Percentiles rank a stretch among this genome's conserved stretches.
These are phyloP conservation scores for Candida namnaoensis DNA, from an alignment of 805 yeast species.

Conservation along the genomic window DNA sequence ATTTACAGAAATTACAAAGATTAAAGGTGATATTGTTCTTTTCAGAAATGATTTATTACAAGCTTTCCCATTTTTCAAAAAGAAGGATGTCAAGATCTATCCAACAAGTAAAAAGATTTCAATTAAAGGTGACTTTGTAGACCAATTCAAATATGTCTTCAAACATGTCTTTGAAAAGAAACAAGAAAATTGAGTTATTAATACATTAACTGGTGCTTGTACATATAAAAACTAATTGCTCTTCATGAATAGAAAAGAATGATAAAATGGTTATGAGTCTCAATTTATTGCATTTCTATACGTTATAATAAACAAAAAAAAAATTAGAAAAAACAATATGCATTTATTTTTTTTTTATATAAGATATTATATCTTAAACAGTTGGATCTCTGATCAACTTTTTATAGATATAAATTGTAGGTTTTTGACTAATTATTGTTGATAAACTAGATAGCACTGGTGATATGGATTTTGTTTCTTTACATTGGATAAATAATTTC, in stretches of 20 bases:
- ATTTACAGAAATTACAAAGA: conserved; percentile 67
- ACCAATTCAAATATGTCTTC: conserved; percentile 25
- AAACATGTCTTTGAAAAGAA: conserved; percentile 17
- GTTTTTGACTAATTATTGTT: conserved; percentile 12
- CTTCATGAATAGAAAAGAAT: no score
- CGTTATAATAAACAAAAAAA: no score
- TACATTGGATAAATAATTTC: conserved; percentile 3
- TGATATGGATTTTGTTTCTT: conserved; percentile 7
- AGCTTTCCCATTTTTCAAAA: conserved; percentile 37
- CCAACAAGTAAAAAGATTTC: conserved; percentile 44
- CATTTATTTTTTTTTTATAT: no score
- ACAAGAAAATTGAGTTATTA: not conserved
- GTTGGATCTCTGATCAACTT: conserved; percentile 1
- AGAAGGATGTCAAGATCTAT: conserved; percentile 36
- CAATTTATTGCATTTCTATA: no score
- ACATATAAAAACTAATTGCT: no score
- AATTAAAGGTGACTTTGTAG: conserved; percentile 38
- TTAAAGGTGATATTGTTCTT: conserved; percentile 59
- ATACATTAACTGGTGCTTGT: not conserved
- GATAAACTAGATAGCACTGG: not conserved
- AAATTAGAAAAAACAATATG: no score
- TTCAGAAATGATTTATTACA: conserved; percentile 58
- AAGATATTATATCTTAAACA: conserved; percentile 1
- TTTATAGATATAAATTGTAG: conserved; percentile 21
- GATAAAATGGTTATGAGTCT: no score